Percentiles rank a stretch among this genome's conserved stretches.
Evolutionary conservation across 2,329 filamentous ascomycete species (phyloP).

Genomic region (Fusarium sp.): DNA sequence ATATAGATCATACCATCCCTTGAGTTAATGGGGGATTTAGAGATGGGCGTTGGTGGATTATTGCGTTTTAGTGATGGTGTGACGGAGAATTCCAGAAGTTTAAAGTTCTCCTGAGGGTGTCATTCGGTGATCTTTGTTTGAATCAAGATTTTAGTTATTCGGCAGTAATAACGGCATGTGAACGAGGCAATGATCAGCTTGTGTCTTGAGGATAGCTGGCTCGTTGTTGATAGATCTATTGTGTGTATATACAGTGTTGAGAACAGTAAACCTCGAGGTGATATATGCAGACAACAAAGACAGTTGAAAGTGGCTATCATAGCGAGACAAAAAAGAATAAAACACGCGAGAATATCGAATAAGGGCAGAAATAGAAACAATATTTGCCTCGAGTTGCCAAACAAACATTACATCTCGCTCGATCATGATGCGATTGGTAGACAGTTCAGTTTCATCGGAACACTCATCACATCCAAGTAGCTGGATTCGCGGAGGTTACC

Average conservation of each 20-base stretch:
- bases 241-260: not conserved
- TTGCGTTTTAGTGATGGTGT: slow-evolving; percentile 23
- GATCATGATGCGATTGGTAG: not conserved
- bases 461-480: not conserved
- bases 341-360: not conserved
- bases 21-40: not conserved
- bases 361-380: not conserved
- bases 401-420: not conserved
- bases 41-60: slow-evolving; percentile 7
- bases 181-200: not conserved
- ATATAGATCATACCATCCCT: slow-evolving; percentile 8
- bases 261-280: not conserved
- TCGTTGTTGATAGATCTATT: not conserved
- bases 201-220: not conserved
- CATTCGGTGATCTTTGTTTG: not conserved
- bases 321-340: not conserved
- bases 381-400: not conserved
- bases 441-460: not conserved
- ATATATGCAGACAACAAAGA: not conserved
- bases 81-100: slow-evolving; percentile 5
- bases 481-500: not conserved
- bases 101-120: slow-evolving; percentile 10
- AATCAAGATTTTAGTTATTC: not conserved
- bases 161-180: not conserved
- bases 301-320: not conserved